Conservation (phyloP, 2,329 filamentous ascomycete genomes). For the Pyrenophora teres region DNA sequence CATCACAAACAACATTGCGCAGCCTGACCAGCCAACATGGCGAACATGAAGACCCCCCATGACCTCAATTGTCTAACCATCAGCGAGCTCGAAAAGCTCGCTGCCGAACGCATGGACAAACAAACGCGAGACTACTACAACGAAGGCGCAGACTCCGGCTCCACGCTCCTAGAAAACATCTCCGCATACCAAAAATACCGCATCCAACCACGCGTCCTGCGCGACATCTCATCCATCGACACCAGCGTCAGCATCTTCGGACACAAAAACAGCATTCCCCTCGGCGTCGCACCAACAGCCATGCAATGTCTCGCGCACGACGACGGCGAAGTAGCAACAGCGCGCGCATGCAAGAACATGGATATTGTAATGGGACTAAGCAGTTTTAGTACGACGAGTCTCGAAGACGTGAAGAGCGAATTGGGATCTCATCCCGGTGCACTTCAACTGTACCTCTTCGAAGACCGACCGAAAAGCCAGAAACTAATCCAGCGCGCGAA, state of each 20-base stretch:
- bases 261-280: constrained; percentile 39
- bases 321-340: constrained; percentile 51
- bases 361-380: constrained; percentile 47
- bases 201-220: constrained; percentile 45
- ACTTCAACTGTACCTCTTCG: constrained; percentile 52
- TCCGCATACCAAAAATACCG: constrained; percentile 39
- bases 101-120: constrained; percentile 38
- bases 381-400: constrained; percentile 48
- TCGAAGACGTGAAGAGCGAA: constrained; percentile 54
- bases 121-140: constrained; percentile 39
- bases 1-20: not conserved
- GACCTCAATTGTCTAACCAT: constrained; percentile 39
- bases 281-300: constrained; percentile 51
- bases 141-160: constrained; percentile 30
- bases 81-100: constrained; percentile 30
- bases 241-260: constrained; percentile 37
- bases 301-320: constrained; percentile 52
- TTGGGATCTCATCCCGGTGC: constrained; percentile 45
- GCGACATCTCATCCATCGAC: constrained; percentile 47
- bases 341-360: constrained; percentile 47
- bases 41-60: constrained; percentile 16
- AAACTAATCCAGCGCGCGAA: constrained; percentile 32
- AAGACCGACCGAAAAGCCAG: constrained; percentile 25
- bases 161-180: constrained; percentile 33
- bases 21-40: constrained; percentile 10